Evolutionary conservation across 2,329 filamentous ascomycete genomes (phyloP).

Genomic region (Aspergillus bombycis): DNA sequence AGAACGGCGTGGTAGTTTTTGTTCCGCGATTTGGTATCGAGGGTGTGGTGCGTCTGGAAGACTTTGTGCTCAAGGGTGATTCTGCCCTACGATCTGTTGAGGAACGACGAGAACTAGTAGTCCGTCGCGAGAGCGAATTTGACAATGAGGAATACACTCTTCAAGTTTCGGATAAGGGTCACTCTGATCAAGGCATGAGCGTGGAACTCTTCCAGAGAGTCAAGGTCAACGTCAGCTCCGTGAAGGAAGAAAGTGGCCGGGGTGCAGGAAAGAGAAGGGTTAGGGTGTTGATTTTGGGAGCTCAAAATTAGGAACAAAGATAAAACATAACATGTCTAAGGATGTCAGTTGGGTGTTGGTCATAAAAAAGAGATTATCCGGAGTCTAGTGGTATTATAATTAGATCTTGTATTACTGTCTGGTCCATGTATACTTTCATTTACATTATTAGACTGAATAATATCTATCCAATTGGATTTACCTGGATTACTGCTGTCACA

Average conservation of each 20-base stretch:
- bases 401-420: conserved; percentile 3
- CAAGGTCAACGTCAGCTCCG: conserved; percentile 82
- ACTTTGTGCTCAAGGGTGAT: conserved; percentile 72
- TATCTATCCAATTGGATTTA: neutral
- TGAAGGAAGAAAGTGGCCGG: conserved; percentile 74
- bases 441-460: neutral
- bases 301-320: conserved; percentile 20
- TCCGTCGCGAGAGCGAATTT: conserved; percentile 72
- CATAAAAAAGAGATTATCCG: neutral
- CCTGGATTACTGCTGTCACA: conserved; percentile 13
- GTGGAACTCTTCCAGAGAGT: conserved; percentile 94
- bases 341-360: conserved; percentile 10
- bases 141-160: conserved; percentile 86
- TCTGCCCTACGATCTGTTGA: conserved; percentile 33
- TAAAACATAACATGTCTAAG: conserved; percentile 4
- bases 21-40: conserved; percentile 96
- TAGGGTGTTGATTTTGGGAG: conserved; percentile 45
- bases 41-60: conserved; percentile 81
- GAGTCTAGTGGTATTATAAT: conserved; percentile 3
- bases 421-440: conserved; percentile 1
- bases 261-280: conserved; percentile 86
- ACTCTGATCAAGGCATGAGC: conserved; percentile 43
- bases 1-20: conserved; percentile 95
- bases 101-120: conserved; percentile 37
- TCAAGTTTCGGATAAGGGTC: conserved; percentile 58